Conservation (phyloP, 2,329 filamentous ascomycete genomes). For the Aspergillus oerlinghausenensis region DNA sequence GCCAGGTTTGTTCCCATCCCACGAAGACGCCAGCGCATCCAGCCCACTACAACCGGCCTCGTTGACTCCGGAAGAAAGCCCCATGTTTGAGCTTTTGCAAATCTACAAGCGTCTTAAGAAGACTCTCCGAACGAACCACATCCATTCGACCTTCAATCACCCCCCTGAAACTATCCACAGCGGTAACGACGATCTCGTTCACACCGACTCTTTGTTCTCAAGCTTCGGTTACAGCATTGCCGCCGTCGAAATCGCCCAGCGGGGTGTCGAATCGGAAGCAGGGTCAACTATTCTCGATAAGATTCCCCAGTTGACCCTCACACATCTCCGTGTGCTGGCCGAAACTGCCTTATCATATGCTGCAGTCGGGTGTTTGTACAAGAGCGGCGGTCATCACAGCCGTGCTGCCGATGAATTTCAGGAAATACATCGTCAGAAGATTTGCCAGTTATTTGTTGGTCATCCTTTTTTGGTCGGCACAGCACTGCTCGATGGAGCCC, state of each 20-base stretch:
- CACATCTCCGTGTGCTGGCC: conserved; percentile 79
- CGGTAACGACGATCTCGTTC: conserved; percentile 43
- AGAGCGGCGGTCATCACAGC: conserved; percentile 53
- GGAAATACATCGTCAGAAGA: conserved; percentile 64
- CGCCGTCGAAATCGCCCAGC: conserved; percentile 84
- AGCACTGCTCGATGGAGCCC: conserved; percentile 30
- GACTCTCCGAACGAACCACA: conserved; percentile 49
- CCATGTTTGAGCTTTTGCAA: conserved; percentile 46
- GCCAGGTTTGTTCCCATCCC: conserved; percentile 36
- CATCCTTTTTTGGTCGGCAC: conserved; percentile 39
- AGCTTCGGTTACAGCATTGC: conserved; percentile 78
- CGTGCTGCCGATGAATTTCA: conserved; percentile 60
- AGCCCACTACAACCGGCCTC: conserved; percentile 31
- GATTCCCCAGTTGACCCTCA: conserved; percentile 77
- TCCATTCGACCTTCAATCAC: conserved; percentile 45
- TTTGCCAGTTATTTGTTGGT: conserved; percentile 69
- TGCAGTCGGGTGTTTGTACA: conserved; percentile 66
- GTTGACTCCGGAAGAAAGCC: conserved; percentile 25
- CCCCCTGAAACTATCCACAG: conserved; percentile 34
- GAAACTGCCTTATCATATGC: conserved; percentile 87
- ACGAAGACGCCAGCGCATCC: conserved; percentile 27
- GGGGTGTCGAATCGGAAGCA: conserved; percentile 70
- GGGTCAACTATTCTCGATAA: conserved; percentile 75
- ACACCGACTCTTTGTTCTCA: conserved; percentile 41
- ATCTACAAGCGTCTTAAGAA: conserved; percentile 55